Evolutionary conservation across 108 stramenopile genomes (phyloP).

Genomic region (Fistulifera solaris): DNA sequence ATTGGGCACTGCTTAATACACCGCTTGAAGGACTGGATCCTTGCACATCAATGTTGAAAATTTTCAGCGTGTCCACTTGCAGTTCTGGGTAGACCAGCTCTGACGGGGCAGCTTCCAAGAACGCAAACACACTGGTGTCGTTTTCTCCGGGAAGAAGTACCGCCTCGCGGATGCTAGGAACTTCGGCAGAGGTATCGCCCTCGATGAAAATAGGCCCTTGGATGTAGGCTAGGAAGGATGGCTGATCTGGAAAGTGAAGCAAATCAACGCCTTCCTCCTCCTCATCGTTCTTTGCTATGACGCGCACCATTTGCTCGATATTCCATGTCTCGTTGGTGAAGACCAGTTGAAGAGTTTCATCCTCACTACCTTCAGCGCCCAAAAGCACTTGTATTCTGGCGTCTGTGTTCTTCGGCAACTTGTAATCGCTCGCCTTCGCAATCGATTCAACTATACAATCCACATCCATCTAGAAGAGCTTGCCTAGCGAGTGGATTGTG

Average conservation of each 20-base stretch:
- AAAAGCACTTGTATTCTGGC: conserved; percentile 13
- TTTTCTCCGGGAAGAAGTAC: conserved; percentile 27
- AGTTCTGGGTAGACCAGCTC: not conserved
- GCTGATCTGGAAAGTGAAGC: conserved; percentile 28
- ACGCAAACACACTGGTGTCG: conserved; percentile 11
- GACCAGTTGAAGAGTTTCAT: conserved; percentile 2
- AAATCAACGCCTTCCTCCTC: conserved; percentile 29
- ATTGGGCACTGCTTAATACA: conserved; percentile 5
- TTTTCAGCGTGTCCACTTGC: conserved; percentile 23
- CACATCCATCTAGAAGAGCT: conserved; percentile 13
- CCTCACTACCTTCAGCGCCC: not conserved
- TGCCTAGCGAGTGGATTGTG: conserved; percentile 9
- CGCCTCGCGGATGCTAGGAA: conserved; percentile 13
- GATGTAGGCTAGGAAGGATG: conserved; percentile 21
- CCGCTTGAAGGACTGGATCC: conserved; percentile 15
- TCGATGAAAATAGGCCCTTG: conserved; percentile 24
- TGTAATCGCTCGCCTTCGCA: conserved; percentile 11
- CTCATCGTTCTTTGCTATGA: conserved; percentile 24
- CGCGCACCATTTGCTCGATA: conserved; percentile 7
- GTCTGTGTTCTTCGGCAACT: no score
- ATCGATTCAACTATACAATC: conserved; percentile 6
- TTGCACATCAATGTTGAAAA: conserved; percentile 22
- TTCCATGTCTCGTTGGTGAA: conserved; percentile 17
- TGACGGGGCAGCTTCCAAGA: conserved; percentile 8
- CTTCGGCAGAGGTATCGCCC: conserved; percentile 15